These are phyloP conservation scores for Pythium pectinolyticum DNA, from an alignment of 352 stramenopile species.

Conservation along the genomic window DNA sequence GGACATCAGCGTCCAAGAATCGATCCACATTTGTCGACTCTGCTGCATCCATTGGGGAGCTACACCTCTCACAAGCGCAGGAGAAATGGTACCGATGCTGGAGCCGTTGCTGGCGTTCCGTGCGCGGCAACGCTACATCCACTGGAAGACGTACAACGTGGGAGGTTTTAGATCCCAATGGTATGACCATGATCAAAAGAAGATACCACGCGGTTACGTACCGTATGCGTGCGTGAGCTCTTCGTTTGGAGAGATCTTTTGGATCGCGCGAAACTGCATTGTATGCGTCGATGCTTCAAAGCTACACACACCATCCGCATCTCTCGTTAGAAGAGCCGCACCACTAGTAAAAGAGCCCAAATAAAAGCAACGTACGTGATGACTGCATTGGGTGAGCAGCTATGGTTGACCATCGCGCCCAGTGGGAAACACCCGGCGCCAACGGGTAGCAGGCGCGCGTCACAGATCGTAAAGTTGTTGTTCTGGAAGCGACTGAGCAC, in stretches of 20 bases:
- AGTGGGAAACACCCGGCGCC: slow-evolving; percentile 64
- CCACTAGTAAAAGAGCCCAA: neutral
- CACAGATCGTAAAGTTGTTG: slow-evolving; percentile 81
- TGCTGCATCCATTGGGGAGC: slow-evolving; percentile 30
- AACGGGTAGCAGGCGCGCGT: slow-evolving; percentile 56
- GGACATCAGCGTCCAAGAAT: slow-evolving; percentile 49
- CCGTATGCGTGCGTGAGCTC: slow-evolving; percentile 72
- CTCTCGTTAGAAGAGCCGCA: neutral
- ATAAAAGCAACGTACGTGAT: slow-evolving; percentile 53
- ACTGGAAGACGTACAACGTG: slow-evolving; percentile 31
- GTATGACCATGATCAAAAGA: neutral
- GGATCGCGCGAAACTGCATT: slow-evolving; percentile 59
- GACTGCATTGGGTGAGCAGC: slow-evolving; percentile 63
- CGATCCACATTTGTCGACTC: slow-evolving; percentile 36
- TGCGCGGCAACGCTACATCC: slow-evolving; percentile 52
- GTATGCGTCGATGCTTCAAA: slow-evolving; percentile 47
- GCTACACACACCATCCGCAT: slow-evolving; percentile 10
- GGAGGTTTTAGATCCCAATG: neutral
- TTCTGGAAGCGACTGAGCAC: slow-evolving; percentile 75
- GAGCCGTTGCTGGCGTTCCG: slow-evolving; percentile 44
- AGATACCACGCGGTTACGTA: slow-evolving; percentile 16
- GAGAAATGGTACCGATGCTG: slow-evolving; percentile 63
- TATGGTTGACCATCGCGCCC: slow-evolving; percentile 79
- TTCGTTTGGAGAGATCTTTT: slow-evolving; percentile 41
- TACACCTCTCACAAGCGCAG: slow-evolving; percentile 56